phyloP scores from a whole-genome alignment of 192 early-diverging fungal genomes.

The Coemansia guatemalensis region DNA sequence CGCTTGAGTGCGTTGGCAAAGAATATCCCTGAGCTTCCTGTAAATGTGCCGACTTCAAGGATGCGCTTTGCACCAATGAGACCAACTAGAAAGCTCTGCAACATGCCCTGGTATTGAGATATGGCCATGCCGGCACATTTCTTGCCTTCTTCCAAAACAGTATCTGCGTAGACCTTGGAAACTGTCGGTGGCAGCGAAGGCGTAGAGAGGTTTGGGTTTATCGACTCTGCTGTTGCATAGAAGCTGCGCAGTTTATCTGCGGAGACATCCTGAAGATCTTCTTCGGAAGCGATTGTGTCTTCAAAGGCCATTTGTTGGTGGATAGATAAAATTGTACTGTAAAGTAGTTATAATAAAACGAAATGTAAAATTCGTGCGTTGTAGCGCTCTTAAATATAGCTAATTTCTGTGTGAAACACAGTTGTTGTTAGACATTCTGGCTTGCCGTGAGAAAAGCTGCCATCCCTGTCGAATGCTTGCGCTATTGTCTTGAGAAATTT shows the following conservation, averaged over 20 bases:
- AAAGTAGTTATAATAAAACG: no score
- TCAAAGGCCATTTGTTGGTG: background rate
- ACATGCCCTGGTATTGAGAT: slow-evolving; percentile 53
- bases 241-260: slow-evolving; percentile 18
- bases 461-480: no score
- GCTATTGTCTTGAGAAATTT: no score
- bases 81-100: slow-evolving; percentile 55
- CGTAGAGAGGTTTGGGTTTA: slow-evolving; percentile 23
- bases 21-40: slow-evolving; percentile 62
- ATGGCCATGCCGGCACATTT: slow-evolving; percentile 43
- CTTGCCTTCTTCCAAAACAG: slow-evolving; percentile 8
- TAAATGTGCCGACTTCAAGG: slow-evolving; percentile 71
- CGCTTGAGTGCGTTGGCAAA: slow-evolving; percentile 65
- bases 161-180: slow-evolving; percentile 14
- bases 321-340: no score
- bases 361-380: no score
- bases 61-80: slow-evolving; percentile 55
- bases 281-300: background rate
- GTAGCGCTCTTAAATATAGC: no score
- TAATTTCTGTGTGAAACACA: no score
- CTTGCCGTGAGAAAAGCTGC: no score
- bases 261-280: slow-evolving; percentile 15
- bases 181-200: slow-evolving; percentile 27
- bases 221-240: slow-evolving; percentile 29
- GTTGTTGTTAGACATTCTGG: no score